Evolutionary conservation across 257 asterid genomes (phyloP).

Genomic region (Primulina huaijiensis): DNA sequence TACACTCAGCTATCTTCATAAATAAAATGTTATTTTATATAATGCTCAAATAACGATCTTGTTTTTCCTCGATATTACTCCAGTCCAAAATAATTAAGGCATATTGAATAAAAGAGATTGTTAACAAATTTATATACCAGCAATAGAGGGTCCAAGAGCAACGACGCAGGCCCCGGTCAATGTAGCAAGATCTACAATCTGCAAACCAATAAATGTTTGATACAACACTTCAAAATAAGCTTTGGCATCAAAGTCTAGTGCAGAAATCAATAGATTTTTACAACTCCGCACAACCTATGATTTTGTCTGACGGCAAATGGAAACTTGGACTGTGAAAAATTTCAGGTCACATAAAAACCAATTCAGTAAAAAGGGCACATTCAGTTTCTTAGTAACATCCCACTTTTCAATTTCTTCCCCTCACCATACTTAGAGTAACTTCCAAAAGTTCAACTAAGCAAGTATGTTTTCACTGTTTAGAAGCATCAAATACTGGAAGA

Average conservation of each 20-base stretch:
- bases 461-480: no score
- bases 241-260: background rate
- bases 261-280: background rate
- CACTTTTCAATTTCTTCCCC: background rate
- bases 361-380: background rate
- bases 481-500: background rate
- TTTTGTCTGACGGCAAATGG: background rate
- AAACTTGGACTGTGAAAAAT: background rate
- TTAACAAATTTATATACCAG: constrained; percentile 45
- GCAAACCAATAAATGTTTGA: constrained; percentile 25
- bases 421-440: background rate
- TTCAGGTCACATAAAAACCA: background rate
- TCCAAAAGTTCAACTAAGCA: background rate
- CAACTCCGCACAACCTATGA: background rate
- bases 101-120: constrained; percentile 4
- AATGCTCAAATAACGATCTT: background rate
- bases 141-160: constrained; percentile 93
- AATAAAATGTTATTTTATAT: no score
- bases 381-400: background rate
- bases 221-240: constrained; percentile 17
- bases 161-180: constrained; percentile 85
- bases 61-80: background rate
- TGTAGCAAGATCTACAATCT: constrained; percentile 92
- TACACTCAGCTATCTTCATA: background rate
- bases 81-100: background rate